Base-by-base conservation (phyloP, 179 eudicot genomes). In the Patellifolia procumbens region DNA sequence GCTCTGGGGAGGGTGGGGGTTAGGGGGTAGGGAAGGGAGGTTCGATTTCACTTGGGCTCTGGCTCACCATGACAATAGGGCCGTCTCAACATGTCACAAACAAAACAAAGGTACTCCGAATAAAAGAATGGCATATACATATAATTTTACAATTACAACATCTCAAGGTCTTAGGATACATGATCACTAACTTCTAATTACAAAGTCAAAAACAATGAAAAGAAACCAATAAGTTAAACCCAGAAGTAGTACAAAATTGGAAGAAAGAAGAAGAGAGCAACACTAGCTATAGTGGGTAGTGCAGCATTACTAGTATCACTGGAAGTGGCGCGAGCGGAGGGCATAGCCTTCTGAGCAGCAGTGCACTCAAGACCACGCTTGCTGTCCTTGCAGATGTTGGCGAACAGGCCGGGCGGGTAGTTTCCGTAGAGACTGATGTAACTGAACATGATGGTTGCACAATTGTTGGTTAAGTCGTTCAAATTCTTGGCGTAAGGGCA, bases 361-460 rank as follows among this genome's bases (percentile, higher is more conserved):
- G 73, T 69, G 75, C 97, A 90, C 39, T 43, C 86, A 17, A 91
- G 92, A 63, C 97, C 97, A 2, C 43, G 17, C 74, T 83, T 80
- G 17, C 82, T 87, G 37, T 74, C 92, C 28, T 73, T 76, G 76
- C 97, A 91, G 62, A 78, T 81, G 28, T 84, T 91, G 24, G 93
- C 84, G 39, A 90, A 91, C 22, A 91, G 88, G 52, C 93, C 96
- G 2, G 96, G 91, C 1, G 96, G 96, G 82, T 91, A 91, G 31
- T 79, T 86, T 46, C 96, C 93, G n/a, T 88, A 74, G 49, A 91
- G 84, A 79, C 87, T 89, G 76, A 91, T 85, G 83, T 91, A 91
- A 72, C 93, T 89, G 83, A 91, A 91, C 93, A 91, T 89, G 52
- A 86, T 84, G 32, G 84, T 29, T 48, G 96, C 90, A 62, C 96